Evolutionary conservation across 192 early-diverging fungal species (phyloP).

Genomic region (Coemansia furcata): DNA sequence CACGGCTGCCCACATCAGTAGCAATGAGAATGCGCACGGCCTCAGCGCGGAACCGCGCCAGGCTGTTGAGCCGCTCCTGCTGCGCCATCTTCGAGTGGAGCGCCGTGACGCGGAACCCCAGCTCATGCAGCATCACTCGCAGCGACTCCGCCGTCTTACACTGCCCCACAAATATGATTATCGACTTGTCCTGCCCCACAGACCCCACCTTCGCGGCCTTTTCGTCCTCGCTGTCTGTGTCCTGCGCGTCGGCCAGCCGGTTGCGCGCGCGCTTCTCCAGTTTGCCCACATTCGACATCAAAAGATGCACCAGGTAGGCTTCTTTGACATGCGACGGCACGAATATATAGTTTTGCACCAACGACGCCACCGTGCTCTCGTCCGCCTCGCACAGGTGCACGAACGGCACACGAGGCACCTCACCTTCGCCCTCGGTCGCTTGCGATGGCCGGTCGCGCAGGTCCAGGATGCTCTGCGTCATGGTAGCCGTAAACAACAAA

Average conservation of each 20-base stretch:
- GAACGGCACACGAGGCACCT: slow-evolving; percentile 20
- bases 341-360: slow-evolving; percentile 89
- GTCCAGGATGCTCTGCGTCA: slow-evolving; percentile 84
- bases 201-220: not conserved
- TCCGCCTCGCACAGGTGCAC: slow-evolving; percentile 45
- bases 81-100: slow-evolving; percentile 95
- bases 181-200: slow-evolving; percentile 66
- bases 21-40: slow-evolving; percentile 88
- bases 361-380: slow-evolving; percentile 74
- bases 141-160: slow-evolving; percentile 84
- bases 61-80: slow-evolving; percentile 80
- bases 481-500: slow-evolving; percentile 94
- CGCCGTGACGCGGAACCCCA: slow-evolving; percentile 88
- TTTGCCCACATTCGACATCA: slow-evolving; percentile 45
- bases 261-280: slow-evolving; percentile 34
- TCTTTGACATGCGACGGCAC: slow-evolving; percentile 90
- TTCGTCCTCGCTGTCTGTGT: not conserved
- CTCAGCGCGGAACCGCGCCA: slow-evolving; percentile 89
- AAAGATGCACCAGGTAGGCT: slow-evolving; percentile 78
- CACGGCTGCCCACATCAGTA: slow-evolving; percentile 97
- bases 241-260: slow-evolving; percentile 38
- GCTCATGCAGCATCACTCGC: slow-evolving; percentile 81
- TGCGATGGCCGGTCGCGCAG: slow-evolving; percentile 51
- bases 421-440: not conserved
- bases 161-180: slow-evolving; percentile 90